Evolutionary conservation across 2,329 filamentous ascomycete species (phyloP), one percentile per base, ranked within the genome.

Genomic region (Ploettnerulaceae sp.): DNA sequence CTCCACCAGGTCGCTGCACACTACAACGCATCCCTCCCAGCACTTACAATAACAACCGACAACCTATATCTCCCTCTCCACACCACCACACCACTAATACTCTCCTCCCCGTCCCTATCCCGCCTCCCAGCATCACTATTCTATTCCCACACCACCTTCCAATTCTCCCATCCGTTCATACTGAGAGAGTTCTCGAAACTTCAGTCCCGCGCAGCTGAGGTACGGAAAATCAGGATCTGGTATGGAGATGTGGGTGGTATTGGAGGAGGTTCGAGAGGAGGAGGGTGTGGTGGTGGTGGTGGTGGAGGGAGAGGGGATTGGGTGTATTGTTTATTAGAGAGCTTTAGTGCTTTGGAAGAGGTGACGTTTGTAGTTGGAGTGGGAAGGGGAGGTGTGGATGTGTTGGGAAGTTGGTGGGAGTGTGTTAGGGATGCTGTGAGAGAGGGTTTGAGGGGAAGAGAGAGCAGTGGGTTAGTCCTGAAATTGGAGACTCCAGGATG

Each of bases 401-500:
- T n/a, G 24, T 18, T 39, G 15, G 22, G 25, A n/a, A n/a, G 11
- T 8, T 39, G 37, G 37, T 39, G 37, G 37, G 24, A 20, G 12
- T 28, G 24, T 20, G 37, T 39, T 12, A 39, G 37, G 24, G 37
- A 39, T 29, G 37, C 37, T 8, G 37, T 39, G 11, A 39, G 37
- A 25, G 37, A 39, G 24, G 37, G 37, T 9, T 11, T 36, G 11
- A 14, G 20, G 6, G 22, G 5, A 20, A 8, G 21, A 14, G 22
- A 15, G 21, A 8, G 14, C 5, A 37, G 7, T 2, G 35, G 1
- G 12, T 9, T 37, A 12, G 12, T 26, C 12, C 3, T 37, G 35
- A 37, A 7, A 21, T 4, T 37, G 24, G 35, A 37, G 35, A 15
- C 9, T 22, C 20, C 15, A 5, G 20, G 22, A 8, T 6, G 22